Conservation (phyloP, 169 alveolate genomes). For the Plasmodium inui region DNA sequence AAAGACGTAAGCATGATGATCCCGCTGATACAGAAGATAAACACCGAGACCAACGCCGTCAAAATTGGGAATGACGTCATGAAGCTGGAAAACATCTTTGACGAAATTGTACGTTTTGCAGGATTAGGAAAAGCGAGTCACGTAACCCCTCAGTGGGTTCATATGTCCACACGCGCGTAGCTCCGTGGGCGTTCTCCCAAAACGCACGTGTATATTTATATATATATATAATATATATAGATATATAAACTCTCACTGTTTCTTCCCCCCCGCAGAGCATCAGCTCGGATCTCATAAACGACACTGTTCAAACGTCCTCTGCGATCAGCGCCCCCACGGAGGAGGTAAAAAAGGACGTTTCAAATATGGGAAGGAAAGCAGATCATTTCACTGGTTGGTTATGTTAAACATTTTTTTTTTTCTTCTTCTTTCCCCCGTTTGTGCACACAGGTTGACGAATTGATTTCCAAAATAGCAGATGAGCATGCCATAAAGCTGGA, state of each 20-base stretch:
- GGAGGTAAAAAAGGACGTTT: conserved; percentile 25
- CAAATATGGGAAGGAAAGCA: neutral
- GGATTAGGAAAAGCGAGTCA: neutral
- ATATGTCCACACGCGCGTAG: neutral
- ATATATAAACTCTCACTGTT: neutral
- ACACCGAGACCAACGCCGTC: conserved; percentile 60
- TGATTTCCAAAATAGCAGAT: conserved; percentile 70
- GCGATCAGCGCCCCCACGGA: conserved; percentile 69
- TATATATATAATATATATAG: conserved; percentile 1
- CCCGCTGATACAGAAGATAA: conserved; percentile 61
- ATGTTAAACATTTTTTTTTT: neutral
- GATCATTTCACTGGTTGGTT: neutral
- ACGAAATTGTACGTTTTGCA: conserved; percentile 42
- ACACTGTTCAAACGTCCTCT: conserved; percentile 64
- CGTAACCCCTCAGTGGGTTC: neutral
- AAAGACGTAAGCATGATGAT: conserved; percentile 60
- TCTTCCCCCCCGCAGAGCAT: conserved; percentile 22
- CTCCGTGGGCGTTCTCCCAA: neutral
- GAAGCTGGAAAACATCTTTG: conserved; percentile 61
- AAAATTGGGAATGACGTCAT: conserved; percentile 69
- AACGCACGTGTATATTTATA: neutral
- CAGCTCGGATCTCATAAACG: conserved; percentile 48
- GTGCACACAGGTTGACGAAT: conserved; percentile 37
- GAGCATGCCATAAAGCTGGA: conserved; percentile 62
- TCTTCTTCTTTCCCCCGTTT: neutral